Evolutionary conservation across 768 basidiomycete genomes (phyloP).

Genomic region (Trametes maxima): DNA sequence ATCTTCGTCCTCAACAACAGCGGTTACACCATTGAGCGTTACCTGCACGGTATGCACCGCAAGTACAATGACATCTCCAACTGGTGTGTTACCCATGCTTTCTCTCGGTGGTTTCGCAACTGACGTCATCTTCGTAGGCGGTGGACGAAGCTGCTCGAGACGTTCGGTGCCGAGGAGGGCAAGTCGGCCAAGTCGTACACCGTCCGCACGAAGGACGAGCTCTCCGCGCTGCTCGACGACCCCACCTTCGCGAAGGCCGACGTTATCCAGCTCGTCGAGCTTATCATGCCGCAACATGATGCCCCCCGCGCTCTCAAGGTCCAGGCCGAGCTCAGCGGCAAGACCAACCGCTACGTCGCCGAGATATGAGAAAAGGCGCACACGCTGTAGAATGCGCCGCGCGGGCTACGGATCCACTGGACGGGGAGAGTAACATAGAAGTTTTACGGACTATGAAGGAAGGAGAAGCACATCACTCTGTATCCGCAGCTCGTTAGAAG

Average conservation of each 20-base stretch:
- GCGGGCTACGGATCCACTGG: background rate
- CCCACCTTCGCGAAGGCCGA: constrained; percentile 60
- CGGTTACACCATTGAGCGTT: constrained; percentile 88
- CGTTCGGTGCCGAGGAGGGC: constrained; percentile 56
- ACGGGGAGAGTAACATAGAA: background rate
- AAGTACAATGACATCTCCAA: constrained; percentile 86
- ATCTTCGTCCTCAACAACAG: constrained; percentile 81
- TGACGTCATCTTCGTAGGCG: constrained; percentile 42
- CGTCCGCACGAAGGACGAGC: constrained; percentile 65
- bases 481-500: no score
- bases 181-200: constrained; percentile 61
- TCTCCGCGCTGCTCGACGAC: constrained; percentile 68
- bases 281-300: constrained; percentile 73
- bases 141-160: constrained; percentile 64
- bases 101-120: background rate
- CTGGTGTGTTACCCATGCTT: constrained; percentile 47
- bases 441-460: background rate
- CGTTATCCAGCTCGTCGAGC: constrained; percentile 79
- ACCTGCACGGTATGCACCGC: constrained; percentile 65
- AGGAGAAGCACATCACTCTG: no score
- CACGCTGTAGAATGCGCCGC: background rate
- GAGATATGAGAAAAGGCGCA: background rate
- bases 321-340: constrained; percentile 57
- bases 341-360: constrained; percentile 47
- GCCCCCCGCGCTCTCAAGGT: constrained; percentile 65